Base-by-base conservation (phyloP, 495 filamentous ascomycete species). In the Penicillium salamii region DNA sequence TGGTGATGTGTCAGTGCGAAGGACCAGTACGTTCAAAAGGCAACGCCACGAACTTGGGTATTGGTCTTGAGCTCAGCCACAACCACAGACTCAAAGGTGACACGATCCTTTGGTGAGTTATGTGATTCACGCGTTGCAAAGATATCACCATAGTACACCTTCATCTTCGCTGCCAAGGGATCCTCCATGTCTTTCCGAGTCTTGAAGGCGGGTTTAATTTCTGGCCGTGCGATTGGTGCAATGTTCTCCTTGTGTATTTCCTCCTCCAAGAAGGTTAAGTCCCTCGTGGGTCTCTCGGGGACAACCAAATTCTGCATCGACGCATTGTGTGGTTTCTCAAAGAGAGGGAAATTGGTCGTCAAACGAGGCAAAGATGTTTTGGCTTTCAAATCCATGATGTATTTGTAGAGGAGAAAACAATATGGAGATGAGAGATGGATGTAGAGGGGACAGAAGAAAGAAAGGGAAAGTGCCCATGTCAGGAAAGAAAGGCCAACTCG, bases 61-160 rank as follows among this genome's bases (percentile, higher is more conserved):
- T 93, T 96, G n/a, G 89, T 89, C 59, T 82, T 85, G 24, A 97
- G 66, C 62, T 96, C 90, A 29, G 85, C 88, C 46, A 88, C 77
- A 45, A 96, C 79, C 43, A 87, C 74, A 14, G 88, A 83, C 51
- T 91, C 80, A 50, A 79, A 81, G 13, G 67, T 64, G 17, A 89
- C 68, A 23, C 80, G 75, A 36, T 87, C 80, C 48, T 72, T 73
- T 8, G 80, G 76, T 8, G 78, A 72, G n/a, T 69, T 58, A 46
- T 62, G 58, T 3, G 68, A 62, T 48, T 80, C 78, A 49, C 81
- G 78, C 40, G 75, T 60, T 7, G 71, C 69, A 54, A 89, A 86
- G 13, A 70, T 69, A 17, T 85, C 83, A 20, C 76, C 78, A 53
- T 82, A 88, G 58, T 80, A 86, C 52, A 78, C 74, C 46, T 67